phyloP scores from a whole-genome alignment of 2,329 filamentous ascomycete species.

The Aspergillus melleus region DNA sequence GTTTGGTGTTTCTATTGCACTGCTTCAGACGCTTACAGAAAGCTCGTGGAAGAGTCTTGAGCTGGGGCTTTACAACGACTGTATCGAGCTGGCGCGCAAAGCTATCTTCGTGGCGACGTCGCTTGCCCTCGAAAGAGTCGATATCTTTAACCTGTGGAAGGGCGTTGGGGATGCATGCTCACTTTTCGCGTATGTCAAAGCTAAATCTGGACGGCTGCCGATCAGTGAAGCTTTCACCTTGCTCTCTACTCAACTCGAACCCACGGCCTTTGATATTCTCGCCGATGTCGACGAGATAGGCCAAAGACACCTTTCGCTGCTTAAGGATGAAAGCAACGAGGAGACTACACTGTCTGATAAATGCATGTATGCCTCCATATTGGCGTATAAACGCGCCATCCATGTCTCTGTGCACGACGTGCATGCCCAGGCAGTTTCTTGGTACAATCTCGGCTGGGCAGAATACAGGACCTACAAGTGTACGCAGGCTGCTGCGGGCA shows the following conservation, averaged over 20 bases:
- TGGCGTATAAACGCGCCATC: conserved; percentile 86
- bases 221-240: conserved; percentile 56
- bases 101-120: conserved; percentile 67
- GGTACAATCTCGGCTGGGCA: conserved; percentile 95
- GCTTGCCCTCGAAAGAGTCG: conserved; percentile 61
- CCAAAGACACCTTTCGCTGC: conserved; percentile 37
- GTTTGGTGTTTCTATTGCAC: conserved; percentile 81
- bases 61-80: conserved; percentile 82
- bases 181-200: conserved; percentile 77
- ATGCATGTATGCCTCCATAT: conserved; percentile 69
- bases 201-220: conserved; percentile 65
- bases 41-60: conserved; percentile 75
- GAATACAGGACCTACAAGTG: conserved; percentile 79
- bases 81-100: conserved; percentile 67
- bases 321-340: conserved; percentile 32
- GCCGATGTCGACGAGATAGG: conserved; percentile 68
- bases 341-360: conserved; percentile 44
- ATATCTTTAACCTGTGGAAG: conserved; percentile 95
- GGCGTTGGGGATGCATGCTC: conserved; percentile 84
- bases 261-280: conserved; percentile 61
- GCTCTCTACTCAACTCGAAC: conserved; percentile 53
- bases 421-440: conserved; percentile 90
- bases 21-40: conserved; percentile 86
- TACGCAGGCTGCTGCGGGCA: conserved; percentile 47
- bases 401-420: conserved; percentile 69